These are phyloP conservation scores for Balansia obtecta DNA, from an alignment of 2,329 filamentous ascomycete genomes.

Conservation along the genomic window DNA sequence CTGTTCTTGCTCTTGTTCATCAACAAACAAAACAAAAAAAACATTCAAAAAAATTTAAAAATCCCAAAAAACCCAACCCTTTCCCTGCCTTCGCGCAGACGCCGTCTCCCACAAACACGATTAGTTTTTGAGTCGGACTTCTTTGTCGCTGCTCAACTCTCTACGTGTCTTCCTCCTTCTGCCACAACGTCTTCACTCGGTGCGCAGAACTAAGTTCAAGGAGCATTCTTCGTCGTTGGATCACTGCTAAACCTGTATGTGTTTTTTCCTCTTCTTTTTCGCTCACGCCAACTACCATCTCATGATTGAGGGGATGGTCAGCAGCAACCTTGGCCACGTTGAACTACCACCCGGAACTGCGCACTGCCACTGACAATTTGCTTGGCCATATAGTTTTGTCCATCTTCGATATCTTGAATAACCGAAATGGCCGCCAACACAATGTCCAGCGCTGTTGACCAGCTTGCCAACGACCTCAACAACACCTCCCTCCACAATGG, in stretches of 20 bases:
- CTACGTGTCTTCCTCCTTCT: conserved; percentile 1
- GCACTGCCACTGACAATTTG: conserved; percentile 1
- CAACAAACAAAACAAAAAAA: conserved; percentile 36
- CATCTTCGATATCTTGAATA: conserved; percentile 8
- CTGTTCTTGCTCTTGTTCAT: conserved; percentile 45
- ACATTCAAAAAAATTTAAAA: conserved; percentile 48
- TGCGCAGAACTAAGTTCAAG: background rate
- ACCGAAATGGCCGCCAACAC: conserved; percentile 48
- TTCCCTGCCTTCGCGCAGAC: conserved; percentile 17
- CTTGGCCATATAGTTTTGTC: background rate
- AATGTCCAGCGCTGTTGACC: conserved; percentile 54
- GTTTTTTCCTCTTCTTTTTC: no score
- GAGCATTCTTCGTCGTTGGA: background rate
- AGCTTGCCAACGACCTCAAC: conserved; percentile 68
- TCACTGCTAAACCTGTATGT: conserved; percentile 3
- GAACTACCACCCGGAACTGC: background rate
- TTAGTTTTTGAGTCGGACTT: conserved; percentile 7
- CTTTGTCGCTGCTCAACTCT: conserved; percentile 6
- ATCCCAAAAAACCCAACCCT: conserved; percentile 37
- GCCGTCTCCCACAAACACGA: conserved; percentile 10
- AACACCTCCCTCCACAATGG: conserved; percentile 57
- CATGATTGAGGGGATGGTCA: no score
- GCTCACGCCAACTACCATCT: no score
- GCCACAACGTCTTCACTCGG: conserved; percentile 1
- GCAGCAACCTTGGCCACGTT: background rate